A percentile compares a stretch with the other conserved stretches of the same genome.
These are phyloP conservation scores for Cystofilobasidium macerans DNA, from an alignment of 768 basidiomycete genomes.

Conservation along the genomic window DNA sequence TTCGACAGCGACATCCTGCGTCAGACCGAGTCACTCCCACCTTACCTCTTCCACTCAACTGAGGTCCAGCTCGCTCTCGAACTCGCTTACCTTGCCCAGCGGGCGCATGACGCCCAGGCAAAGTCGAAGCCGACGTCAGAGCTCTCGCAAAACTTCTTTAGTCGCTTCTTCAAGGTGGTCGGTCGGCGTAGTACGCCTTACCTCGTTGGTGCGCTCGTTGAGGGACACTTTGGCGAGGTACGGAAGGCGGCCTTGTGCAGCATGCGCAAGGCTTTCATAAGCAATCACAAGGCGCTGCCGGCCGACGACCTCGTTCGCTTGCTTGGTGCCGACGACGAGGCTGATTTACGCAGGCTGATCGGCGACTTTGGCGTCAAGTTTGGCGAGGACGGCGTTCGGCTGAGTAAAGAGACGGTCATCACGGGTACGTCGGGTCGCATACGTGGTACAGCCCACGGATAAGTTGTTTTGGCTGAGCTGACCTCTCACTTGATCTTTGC, in stretches of 20 bases:
- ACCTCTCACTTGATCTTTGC: too few relatives aligned
- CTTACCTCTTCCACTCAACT: slow-evolving; percentile 55
- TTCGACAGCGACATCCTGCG: slow-evolving; percentile 49
- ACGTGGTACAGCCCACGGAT: too few relatives aligned
- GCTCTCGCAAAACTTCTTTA: slow-evolving; percentile 46
- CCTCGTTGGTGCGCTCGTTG: slow-evolving; percentile 77
- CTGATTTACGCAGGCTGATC: slow-evolving; percentile 33
- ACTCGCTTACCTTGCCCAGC: slow-evolving; percentile 69
- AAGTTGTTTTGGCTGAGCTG: too few relatives aligned
- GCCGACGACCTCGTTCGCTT: slow-evolving; percentile 34
- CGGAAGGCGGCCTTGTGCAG: slow-evolving; percentile 45
- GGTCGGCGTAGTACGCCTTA: slow-evolving; percentile 64
- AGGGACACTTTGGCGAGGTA: slow-evolving; percentile 62
- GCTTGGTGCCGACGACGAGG: slow-evolving; percentile 39
- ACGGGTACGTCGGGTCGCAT: slow-evolving; percentile 5
- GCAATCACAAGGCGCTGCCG: slow-evolving; percentile 34
- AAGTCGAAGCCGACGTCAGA: slow-evolving; percentile 50
- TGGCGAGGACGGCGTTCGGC: slow-evolving; percentile 29
- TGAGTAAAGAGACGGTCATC: slow-evolving; percentile 15
- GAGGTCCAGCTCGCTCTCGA: slow-evolving; percentile 71
- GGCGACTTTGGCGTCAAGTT: slow-evolving; percentile 33
- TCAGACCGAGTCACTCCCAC: slow-evolving; percentile 40
- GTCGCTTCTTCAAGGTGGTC: slow-evolving; percentile 57
- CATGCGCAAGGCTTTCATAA: slow-evolving; percentile 51
- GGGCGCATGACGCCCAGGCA: slow-evolving; percentile 36